These are phyloP conservation scores for Wickerhamiella kazuoi DNA, from an alignment of 805 yeast species.

Conservation along the genomic window DNA sequence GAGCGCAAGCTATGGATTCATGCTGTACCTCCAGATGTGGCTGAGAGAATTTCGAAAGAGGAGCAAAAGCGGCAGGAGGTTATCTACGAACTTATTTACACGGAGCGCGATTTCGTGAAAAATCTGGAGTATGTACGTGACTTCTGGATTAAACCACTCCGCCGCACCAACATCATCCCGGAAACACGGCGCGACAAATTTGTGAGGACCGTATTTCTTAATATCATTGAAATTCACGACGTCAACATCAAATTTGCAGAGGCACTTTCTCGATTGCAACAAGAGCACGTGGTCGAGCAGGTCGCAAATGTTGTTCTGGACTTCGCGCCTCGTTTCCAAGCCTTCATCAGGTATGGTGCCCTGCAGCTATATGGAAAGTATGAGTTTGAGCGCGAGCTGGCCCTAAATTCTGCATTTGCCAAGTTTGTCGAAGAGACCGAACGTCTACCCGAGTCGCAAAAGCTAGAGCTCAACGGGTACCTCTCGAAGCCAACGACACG, in stretches of 20 bases:
- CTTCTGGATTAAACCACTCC: slow-evolving; percentile 79
- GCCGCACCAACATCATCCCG: slow-evolving; percentile 77
- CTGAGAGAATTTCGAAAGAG: slow-evolving; percentile 60
- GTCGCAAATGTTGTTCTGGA: slow-evolving; percentile 80
- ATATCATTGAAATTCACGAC: slow-evolving; percentile 69
- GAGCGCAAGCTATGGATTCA: slow-evolving; percentile 84
- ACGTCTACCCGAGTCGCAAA: slow-evolving; percentile 65
- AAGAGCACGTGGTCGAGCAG: slow-evolving; percentile 64
- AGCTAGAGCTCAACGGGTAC: slow-evolving; percentile 82
- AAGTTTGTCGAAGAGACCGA: slow-evolving; percentile 84
- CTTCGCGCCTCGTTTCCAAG: slow-evolving; percentile 72
- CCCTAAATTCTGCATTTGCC: slow-evolving; percentile 80
- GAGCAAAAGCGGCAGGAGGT: slow-evolving; percentile 91
- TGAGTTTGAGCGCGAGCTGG: slow-evolving; percentile 85
- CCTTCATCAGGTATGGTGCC: slow-evolving; percentile 85
- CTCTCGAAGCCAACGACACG: slow-evolving; percentile 90
- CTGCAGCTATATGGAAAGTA: slow-evolving; percentile 89
- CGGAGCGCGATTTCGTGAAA: slow-evolving; percentile 89
- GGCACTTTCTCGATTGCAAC: slow-evolving; percentile 72
- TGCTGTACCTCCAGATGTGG: slow-evolving; percentile 63
- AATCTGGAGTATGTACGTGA: slow-evolving; percentile 86
- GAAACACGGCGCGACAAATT: slow-evolving; percentile 79
- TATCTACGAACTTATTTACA: slow-evolving; percentile 80
- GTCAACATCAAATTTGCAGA: slow-evolving; percentile 77
- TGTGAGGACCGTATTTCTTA: slow-evolving; percentile 78